phyloP scores from a whole-genome alignment of 2,329 filamentous ascomycete species.

The Aspergillus chevalieri region DNA sequence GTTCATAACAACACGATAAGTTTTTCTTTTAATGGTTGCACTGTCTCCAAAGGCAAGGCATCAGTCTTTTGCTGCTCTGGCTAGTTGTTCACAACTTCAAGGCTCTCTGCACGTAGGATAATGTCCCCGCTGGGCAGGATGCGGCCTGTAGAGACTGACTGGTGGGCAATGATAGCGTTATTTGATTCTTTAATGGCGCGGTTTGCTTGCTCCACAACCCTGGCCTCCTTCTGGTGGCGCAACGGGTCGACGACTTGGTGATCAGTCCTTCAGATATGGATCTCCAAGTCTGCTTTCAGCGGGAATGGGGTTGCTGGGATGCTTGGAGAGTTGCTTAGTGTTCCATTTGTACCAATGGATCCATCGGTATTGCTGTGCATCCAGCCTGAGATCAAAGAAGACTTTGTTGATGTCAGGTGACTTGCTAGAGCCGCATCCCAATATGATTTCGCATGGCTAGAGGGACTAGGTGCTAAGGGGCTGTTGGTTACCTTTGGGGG shows the following conservation, averaged over 20 bases:
- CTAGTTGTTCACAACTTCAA: not conserved
- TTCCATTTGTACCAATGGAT: not conserved
- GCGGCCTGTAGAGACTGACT: not conserved
- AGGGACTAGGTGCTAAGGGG: no score
- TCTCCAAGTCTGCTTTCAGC: not conserved
- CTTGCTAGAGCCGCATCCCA: no score
- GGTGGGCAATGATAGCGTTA: not conserved
- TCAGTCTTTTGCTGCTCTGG: no score
- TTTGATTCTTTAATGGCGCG: not conserved
- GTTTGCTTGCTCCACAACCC: not conserved
- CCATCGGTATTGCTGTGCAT: not conserved
- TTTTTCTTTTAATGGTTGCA: no score
- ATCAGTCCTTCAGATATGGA: not conserved
- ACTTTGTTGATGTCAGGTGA: not conserved
- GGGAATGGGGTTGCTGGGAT: not conserved
- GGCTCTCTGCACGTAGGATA: not conserved
- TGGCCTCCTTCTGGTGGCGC: not conserved
- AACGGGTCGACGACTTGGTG: not conserved
- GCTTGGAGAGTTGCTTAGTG: not conserved
- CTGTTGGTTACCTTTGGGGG: no score
- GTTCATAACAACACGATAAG: no score
- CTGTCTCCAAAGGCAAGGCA: no score
- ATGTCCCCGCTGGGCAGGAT: not conserved
- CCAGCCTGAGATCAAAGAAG: not conserved
- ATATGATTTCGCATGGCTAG: no score